Evolutionary conservation across 164 flowering plant genomes (phyloP).

Genomic region (Hamamelis virginiana): DNA sequence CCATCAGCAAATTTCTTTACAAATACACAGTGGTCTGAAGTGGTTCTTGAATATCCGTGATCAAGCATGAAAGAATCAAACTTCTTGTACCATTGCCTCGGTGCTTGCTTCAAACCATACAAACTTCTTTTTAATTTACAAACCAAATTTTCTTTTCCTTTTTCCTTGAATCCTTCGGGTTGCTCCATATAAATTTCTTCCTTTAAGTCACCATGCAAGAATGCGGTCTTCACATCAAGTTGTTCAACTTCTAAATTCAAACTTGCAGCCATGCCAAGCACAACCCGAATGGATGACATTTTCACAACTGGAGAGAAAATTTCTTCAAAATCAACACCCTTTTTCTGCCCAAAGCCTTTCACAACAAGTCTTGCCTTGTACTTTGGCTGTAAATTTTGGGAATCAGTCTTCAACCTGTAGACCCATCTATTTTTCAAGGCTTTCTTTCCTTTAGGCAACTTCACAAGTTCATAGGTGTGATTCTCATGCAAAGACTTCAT

Average conservation of each 20-base stretch:
- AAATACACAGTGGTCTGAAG: neutral
- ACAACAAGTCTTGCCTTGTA: conserved; percentile 20
- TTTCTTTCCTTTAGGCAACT: conserved; percentile 17
- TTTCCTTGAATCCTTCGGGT: neutral
- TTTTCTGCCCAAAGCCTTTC: conserved; percentile 17
- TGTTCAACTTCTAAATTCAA: neutral
- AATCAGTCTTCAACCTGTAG: conserved; percentile 17
- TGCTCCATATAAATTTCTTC: conserved; percentile 2
- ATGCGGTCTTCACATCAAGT: neutral
- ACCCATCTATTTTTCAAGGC: conserved; percentile 20
- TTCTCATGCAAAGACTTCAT: conserved; percentile 25
- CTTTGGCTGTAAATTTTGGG: neutral
- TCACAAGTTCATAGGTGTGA: conserved; percentile 25
- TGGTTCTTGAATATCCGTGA: neutral
- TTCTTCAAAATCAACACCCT: conserved; percentile 11
- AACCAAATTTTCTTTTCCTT: conserved; percentile 9
- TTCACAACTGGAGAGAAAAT: conserved; percentile 5
- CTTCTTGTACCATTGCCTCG: neutral
- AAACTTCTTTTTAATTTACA: conserved; percentile 7
- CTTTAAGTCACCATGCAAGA: neutral
- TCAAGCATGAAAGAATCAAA: neutral
- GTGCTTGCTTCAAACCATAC: conserved; percentile 11
- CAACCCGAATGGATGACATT: neutral
- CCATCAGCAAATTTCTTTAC: neutral
- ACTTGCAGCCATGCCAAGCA: neutral